phyloP scores from a whole-genome alignment of 306 rosid species.

The Pueraria montana region DNA sequence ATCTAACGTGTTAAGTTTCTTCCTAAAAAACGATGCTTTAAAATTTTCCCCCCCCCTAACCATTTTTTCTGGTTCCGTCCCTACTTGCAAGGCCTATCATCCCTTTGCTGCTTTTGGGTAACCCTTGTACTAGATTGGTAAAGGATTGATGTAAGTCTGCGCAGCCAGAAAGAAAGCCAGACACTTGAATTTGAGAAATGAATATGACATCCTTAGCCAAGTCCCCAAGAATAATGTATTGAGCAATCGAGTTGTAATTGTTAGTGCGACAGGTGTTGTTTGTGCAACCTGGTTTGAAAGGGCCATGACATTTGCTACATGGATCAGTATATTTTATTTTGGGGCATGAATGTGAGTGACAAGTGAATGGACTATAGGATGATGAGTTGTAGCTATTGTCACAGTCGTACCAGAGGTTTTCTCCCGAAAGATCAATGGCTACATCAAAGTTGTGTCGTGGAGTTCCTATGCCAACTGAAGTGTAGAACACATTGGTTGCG shows the following conservation, averaged over 20 bases:
- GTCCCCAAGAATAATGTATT: not conserved
- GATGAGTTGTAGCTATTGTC: slow-evolving; percentile 46
- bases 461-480: slow-evolving; percentile 55
- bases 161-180: slow-evolving; percentile 41
- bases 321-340: no score
- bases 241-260: slow-evolving; percentile 16
- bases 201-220: slow-evolving; percentile 38
- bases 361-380: slow-evolving; percentile 18
- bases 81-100: slow-evolving; percentile 39
- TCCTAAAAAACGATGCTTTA: no score
- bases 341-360: slow-evolving; percentile 47
- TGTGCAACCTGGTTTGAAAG: slow-evolving; percentile 53
- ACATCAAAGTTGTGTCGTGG: slow-evolving; percentile 42
- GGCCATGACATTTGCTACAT: slow-evolving; percentile 41
- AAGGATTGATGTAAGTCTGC: not conserved
- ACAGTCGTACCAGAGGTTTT: slow-evolving; percentile 51
- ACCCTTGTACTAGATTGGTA: not conserved
- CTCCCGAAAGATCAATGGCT: slow-evolving; percentile 53
- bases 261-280: slow-evolving; percentile 41
- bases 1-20: no score
- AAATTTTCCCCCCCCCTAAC: no score
- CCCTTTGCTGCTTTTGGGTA: slow-evolving; percentile 44
- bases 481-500: slow-evolving; percentile 51
- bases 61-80: no score
- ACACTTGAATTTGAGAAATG: slow-evolving; percentile 2